Conservation (phyloP, 345 rosid genomes). For the Boechera divaricarpa region DNA sequence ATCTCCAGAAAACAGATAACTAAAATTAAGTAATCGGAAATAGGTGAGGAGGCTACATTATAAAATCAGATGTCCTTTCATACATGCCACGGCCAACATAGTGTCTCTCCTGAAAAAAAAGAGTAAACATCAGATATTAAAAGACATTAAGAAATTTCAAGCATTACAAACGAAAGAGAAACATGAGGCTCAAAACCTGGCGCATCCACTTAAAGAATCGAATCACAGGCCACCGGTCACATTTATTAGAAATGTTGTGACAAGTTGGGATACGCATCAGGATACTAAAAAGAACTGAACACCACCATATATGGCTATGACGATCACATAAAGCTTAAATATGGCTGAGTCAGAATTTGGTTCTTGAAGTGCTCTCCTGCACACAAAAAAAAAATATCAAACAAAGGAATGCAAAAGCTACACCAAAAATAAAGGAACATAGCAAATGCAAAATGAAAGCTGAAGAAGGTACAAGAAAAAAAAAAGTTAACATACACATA, state of each 20-base stretch:
- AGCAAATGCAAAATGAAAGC: constrained; percentile 28
- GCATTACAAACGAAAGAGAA: constrained; percentile 10
- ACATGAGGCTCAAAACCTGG: constrained; percentile 62
- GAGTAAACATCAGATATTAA: constrained; percentile 26
- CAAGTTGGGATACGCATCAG: constrained; percentile 91
- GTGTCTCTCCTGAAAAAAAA: constrained; percentile 71
- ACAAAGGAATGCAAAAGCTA: constrained; percentile 19
- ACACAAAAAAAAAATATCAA: constrained; percentile 32
- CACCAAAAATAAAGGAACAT: constrained; percentile 9
- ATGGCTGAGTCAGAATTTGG: constrained; percentile 54
- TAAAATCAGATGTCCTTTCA: constrained; percentile 84
- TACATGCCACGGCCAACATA: constrained; percentile 99
- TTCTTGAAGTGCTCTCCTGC: constrained; percentile 78
- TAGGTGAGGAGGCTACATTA: constrained; percentile 61
- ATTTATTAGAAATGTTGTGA: constrained; percentile 72
- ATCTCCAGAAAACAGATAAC: constrained; percentile 23
- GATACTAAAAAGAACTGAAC: constrained; percentile 80
- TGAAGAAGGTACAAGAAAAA: constrained; percentile 21
- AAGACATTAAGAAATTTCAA: constrained; percentile 5
- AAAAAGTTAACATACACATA: constrained; percentile 72
- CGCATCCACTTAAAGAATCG: constrained; percentile 97
- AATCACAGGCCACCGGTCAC: constrained; percentile 79
- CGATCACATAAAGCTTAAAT: constrained; percentile 72
- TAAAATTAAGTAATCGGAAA: not conserved
- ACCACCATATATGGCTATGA: constrained; percentile 82